Evolutionary conservation across 2,329 filamentous ascomycete species (phyloP), one percentile per base, ranked within the genome.

Genomic region (Xylogone sp.): DNA sequence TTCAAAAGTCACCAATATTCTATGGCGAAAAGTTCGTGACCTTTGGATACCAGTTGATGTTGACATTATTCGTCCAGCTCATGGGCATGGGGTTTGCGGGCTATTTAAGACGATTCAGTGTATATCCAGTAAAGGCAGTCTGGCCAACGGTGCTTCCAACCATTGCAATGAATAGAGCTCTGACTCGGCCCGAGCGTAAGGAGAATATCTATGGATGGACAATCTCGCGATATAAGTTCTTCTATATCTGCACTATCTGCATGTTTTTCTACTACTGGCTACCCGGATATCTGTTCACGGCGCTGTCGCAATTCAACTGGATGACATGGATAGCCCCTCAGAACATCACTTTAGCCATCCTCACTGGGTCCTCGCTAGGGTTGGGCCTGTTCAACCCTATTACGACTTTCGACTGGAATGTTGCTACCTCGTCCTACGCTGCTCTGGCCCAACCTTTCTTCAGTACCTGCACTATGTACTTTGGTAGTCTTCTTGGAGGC

Each of bases 391-490:
- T 76, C 62, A 79, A 76, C 55, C 77, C 73, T 0, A 58, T 77
- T 3, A 72, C 76, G 0, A 78, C 71, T 0, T 77, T 77, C 31
- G 77, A 80, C 61, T 77, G 74, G 69, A 79, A 78, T 46, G 65
- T 72, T 24, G 59, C 56, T 16, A 56, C 56, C 2, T 58, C 57
- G 5, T 54, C 52, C 3, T 60, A 59, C 8, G 58, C 61, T 18
- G 62, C 64, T 68, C 51, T 72, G 62, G 68, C 69, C 62, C 27
- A 68, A 62, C 5, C 54, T 62, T 65, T 66, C 34, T 67, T 67
- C 45, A 56, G 49, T 4, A 62, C 60, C 1, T 65, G 61, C 47
- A 62, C 57, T 2, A 47, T 55, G 29, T 64, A 62, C 42, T 62
- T 64, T 51, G 62, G 62, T 50, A 56, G 61, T 16, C 61, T 63